Conservation (phyloP, 2,329 filamentous ascomycete genomes). For the Calonectria hongkongensis region DNA sequence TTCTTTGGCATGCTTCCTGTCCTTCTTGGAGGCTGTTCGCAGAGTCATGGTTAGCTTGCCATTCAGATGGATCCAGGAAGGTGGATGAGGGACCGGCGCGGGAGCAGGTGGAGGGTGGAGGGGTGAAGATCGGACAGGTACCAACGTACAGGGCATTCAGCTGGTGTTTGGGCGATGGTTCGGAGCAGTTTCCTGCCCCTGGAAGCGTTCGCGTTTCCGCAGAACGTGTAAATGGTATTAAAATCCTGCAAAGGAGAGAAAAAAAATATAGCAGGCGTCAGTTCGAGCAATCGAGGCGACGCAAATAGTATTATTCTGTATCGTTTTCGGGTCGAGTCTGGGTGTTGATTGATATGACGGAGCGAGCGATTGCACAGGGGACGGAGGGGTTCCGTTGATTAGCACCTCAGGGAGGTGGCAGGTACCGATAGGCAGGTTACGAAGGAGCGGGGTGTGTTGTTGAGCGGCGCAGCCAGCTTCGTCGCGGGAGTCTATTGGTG, state of each 20-base stretch:
- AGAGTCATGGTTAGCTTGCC: constrained; percentile 52
- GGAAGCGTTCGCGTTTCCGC: constrained; percentile 55
- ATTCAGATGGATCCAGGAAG: constrained; percentile 39
- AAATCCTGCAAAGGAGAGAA: not conserved
- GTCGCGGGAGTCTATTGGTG: constrained; percentile 42
- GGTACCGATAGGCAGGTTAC: constrained; percentile 34
- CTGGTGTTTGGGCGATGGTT: constrained; percentile 54
- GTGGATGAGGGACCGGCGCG: constrained; percentile 41
- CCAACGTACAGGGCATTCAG: constrained; percentile 62
- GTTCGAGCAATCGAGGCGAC: constrained; percentile 42
- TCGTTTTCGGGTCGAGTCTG: constrained; percentile 42
- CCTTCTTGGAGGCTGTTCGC: constrained; percentile 68
- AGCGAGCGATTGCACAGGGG: constrained; percentile 32
- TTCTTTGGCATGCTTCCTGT: constrained; percentile 74
- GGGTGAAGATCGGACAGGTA: constrained; percentile 44
- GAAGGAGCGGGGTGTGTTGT: constrained; percentile 40
- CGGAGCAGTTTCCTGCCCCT: constrained; percentile 59
- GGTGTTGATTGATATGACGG: constrained; percentile 28
- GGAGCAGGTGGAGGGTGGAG: constrained; percentile 43
- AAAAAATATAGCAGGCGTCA: constrained; percentile 43
- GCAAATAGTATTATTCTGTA: constrained; percentile 32
- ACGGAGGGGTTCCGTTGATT: constrained; percentile 38
- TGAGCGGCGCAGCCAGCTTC: constrained; percentile 56
- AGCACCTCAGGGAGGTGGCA: constrained; percentile 32
- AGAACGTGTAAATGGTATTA: constrained; percentile 48